These are phyloP conservation scores for Porodaedalea pini DNA, from an alignment of 1,284 basidiomycete species.

Conservation along the genomic window DNA sequence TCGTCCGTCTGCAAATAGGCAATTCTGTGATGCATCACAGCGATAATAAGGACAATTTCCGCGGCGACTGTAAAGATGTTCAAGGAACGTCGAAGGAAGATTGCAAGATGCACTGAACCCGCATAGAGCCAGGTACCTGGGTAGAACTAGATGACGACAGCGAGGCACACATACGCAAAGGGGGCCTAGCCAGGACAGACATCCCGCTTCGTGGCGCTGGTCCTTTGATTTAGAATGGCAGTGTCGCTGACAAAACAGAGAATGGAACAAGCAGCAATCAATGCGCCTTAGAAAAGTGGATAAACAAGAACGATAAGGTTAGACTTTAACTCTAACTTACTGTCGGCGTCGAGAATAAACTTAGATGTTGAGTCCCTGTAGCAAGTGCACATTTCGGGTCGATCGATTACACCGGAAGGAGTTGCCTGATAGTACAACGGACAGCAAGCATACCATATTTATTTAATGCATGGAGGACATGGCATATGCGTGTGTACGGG, in stretches of 20 bases:
- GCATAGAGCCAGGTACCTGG: too few relatives aligned
- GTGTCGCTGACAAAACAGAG: background rate
- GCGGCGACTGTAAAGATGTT: too few relatives aligned
- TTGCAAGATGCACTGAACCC: too few relatives aligned
- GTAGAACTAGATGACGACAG: too few relatives aligned
- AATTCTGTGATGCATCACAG: too few relatives aligned
- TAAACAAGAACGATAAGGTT: background rate
- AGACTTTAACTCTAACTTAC: background rate
- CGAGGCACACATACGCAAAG: too few relatives aligned
- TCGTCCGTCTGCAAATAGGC: background rate
- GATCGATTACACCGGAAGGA: background rate
- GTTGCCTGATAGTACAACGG: slow-evolving; percentile 3
- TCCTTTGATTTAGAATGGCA: background rate
- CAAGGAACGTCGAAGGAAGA: too few relatives aligned
- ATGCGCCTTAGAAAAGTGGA: background rate
- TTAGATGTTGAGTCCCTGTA: background rate
- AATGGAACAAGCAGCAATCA: too few relatives aligned
- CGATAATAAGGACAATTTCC: too few relatives aligned
- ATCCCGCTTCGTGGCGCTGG: background rate
- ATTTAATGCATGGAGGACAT: slow-evolving; percentile 14
- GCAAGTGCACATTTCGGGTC: background rate
- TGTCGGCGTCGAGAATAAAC: too few relatives aligned
- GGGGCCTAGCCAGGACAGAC: too few relatives aligned
- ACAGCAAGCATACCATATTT: slow-evolving; percentile 6
- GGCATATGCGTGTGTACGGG: background rate